Percentiles rank a stretch among this genome's conserved stretches.
phyloP scores from a whole-genome alignment of 805 yeast genomes.

The Kodamaea restingae region DNA sequence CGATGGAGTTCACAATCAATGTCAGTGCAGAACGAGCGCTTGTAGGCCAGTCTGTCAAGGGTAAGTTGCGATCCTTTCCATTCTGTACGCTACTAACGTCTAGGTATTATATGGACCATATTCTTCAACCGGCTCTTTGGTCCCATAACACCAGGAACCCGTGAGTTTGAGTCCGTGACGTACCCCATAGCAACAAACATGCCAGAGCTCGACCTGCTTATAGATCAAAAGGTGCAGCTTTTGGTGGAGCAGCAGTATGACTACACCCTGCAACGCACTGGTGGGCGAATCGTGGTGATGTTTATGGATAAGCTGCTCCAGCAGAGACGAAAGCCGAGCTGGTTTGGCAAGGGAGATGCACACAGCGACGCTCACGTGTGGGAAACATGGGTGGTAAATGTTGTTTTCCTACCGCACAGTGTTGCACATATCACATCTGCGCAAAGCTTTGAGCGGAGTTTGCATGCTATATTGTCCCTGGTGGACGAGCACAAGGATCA shows the following conservation, averaged over 20 bases:
- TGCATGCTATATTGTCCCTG: constrained; percentile 47
- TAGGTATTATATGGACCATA: constrained; percentile 61
- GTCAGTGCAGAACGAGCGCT: constrained; percentile 50
- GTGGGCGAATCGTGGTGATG: constrained; percentile 33
- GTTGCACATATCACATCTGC: constrained; percentile 28
- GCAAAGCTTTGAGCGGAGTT: constrained; percentile 33
- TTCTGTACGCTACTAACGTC: constrained; percentile 3
- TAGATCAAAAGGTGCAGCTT: constrained; percentile 33
- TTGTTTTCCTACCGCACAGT: constrained; percentile 40
- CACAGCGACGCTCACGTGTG: constrained; percentile 48
- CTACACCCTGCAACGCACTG: constrained; percentile 16
- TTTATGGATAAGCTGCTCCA: constrained; percentile 38
- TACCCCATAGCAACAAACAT: constrained; percentile 49
- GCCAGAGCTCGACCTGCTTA: constrained; percentile 47
- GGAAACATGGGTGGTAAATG: constrained; percentile 66
- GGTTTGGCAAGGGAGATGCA: constrained; percentile 45
- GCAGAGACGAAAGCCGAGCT: constrained; percentile 43
- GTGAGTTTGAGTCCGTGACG: constrained; percentile 55
- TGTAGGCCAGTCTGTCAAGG: constrained; percentile 51
- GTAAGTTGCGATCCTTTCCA: constrained; percentile 17
- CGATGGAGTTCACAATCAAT: constrained; percentile 46
- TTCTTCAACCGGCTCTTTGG: constrained; percentile 71
- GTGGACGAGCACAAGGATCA: constrained; percentile 58
- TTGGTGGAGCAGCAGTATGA: constrained; percentile 28
- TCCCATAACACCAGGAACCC: constrained; percentile 49